phyloP scores from a whole-genome alignment of 1,139 yeast species.

The Eremothecium sinecaudum region DNA sequence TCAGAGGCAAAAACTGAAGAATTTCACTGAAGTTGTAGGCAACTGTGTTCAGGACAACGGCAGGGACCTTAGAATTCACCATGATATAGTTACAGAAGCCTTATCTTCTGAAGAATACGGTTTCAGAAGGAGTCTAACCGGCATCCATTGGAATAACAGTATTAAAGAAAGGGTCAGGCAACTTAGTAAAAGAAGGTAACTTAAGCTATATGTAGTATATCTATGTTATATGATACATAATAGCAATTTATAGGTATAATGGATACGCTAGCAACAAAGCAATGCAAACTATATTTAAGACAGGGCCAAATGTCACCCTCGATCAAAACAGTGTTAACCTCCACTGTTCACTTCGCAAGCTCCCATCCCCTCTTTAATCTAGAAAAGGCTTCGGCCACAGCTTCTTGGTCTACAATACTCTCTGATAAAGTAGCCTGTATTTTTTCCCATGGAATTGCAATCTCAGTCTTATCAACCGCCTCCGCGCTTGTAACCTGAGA shows the following conservation, averaged over 20 bases:
- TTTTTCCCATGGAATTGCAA: slow-evolving; percentile 33
- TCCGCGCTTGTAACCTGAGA: too few species aligned
- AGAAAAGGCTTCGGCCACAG: slow-evolving; percentile 23
- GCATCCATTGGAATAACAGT: slow-evolving; percentile 36
- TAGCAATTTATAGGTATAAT: too few species aligned
- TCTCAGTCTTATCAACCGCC: too few species aligned
- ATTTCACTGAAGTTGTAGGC: slow-evolving; percentile 18
- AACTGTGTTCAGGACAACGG: slow-evolving; percentile 10
- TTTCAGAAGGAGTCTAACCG: slow-evolving; percentile 32
- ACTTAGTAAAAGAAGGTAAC: slow-evolving; percentile 24
- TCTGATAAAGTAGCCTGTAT: slow-evolving; percentile 23
- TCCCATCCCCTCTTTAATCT: slow-evolving; percentile 39
- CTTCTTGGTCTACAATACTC: slow-evolving; percentile 17
- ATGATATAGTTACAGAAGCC: slow-evolving; percentile 28
- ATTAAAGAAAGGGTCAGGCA: slow-evolving; percentile 32
- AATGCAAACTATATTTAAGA: too few species aligned
- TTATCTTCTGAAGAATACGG: slow-evolving; percentile 35
- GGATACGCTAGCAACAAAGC: too few species aligned
- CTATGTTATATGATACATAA: not conserved
- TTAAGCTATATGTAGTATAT: not conserved
- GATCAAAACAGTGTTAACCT: too few species aligned
- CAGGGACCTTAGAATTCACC: slow-evolving; percentile 15
- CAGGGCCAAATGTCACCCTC: too few species aligned
- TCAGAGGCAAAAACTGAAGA: slow-evolving; percentile 42
- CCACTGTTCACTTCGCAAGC: slow-evolving; percentile 21